Conservation (phyloP, 768 basidiomycete genomes). For the Stropharia rugosoannulata region DNA sequence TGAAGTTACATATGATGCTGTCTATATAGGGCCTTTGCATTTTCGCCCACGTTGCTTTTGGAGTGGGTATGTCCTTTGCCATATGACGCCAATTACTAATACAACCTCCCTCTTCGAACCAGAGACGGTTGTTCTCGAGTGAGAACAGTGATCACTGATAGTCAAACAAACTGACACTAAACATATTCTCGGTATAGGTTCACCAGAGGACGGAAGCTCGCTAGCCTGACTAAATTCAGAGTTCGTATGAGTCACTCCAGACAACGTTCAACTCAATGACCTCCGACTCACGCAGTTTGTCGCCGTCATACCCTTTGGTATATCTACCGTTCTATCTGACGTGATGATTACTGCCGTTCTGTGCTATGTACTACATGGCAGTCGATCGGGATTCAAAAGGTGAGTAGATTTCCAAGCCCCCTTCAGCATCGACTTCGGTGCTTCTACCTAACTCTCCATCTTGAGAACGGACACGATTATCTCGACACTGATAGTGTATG, state of each 20-base stretch:
- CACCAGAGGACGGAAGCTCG: conserved; percentile 30
- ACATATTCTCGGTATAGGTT: conserved; percentile 23
- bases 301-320: conserved; percentile 42
- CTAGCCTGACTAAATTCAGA: conserved; percentile 31
- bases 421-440: background rate
- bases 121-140: conserved; percentile 36
- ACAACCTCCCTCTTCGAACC: background rate
- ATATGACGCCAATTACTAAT: background rate
- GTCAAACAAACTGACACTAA: background rate
- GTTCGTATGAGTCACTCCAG: conserved; percentile 17
- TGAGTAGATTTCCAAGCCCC: conserved; percentile 9
- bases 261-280: background rate
- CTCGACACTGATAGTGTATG: conserved; percentile 43
- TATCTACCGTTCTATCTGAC: conserved; percentile 45
- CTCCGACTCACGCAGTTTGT: conserved; percentile 23
- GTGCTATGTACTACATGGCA: conserved; percentile 40
- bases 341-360: conserved; percentile 40
- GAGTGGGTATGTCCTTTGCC: conserved; percentile 27
- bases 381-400: conserved; percentile 34
- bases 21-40: conserved; percentile 22
- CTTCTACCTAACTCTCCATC: background rate
- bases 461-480: conserved; percentile 41
- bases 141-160: background rate
- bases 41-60: conserved; percentile 32
- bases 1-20: background rate